phyloP scores from a whole-genome alignment of 1,284 basidiomycete species.

The Psilocybe mexicana region DNA sequence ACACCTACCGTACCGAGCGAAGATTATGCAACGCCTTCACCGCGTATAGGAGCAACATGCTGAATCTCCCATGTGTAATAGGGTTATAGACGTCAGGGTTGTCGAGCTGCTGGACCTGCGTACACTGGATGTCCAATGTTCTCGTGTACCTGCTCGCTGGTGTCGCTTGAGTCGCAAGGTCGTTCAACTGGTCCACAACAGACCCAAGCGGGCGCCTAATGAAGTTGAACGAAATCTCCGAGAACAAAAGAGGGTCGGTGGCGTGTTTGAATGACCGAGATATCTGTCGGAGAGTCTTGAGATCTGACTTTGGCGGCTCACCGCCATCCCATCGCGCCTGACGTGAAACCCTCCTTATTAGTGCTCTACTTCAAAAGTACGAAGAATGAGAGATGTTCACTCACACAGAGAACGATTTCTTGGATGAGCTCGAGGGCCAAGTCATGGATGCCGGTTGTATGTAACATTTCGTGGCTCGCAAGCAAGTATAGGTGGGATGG shows the following conservation, averaged over 20 bases:
- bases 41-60: not conserved
- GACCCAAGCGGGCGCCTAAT: not conserved
- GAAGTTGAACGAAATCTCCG: conserved; percentile 7
- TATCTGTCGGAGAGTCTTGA: not conserved
- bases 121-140: conserved; percentile 1
- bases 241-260: conserved; percentile 10
- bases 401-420: conserved; percentile 8
- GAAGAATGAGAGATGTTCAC: not conserved
- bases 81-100: not conserved
- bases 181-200: not conserved
- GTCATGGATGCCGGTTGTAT: conserved; percentile 6
- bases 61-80: not conserved
- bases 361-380: not conserved
- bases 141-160: conserved; percentile 1
- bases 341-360: not conserved
- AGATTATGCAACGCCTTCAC: not conserved
- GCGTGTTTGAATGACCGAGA: conserved; percentile 6
- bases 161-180: not conserved
- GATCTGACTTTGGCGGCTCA: not conserved
- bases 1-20: not conserved
- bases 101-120: not conserved
- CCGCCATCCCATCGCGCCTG: not conserved
- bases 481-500: not conserved
- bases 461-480: not conserved
- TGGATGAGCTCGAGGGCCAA: conserved; percentile 12